These are phyloP conservation scores for Styphnolobium japonicum DNA, from an alignment of 306 rosid genomes.

Conservation along the genomic window DNA sequence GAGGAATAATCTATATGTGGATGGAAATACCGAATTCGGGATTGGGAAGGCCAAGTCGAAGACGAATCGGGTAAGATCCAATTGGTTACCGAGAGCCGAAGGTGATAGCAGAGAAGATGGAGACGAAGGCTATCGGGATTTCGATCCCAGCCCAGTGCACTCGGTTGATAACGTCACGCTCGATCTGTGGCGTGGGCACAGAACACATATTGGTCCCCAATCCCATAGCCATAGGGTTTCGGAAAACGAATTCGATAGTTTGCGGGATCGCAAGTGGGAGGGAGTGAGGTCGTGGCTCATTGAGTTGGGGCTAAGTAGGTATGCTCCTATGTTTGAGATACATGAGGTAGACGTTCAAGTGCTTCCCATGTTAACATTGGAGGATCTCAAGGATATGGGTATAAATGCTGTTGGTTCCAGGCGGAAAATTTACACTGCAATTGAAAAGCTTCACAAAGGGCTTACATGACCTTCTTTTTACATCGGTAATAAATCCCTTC, in stretches of 20 bases:
- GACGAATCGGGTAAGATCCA: slow-evolving; percentile 41
- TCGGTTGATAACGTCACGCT: slow-evolving; percentile 29
- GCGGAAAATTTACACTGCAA: slow-evolving; percentile 64
- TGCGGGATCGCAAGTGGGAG: background rate
- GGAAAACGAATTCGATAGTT: slow-evolving; percentile 21
- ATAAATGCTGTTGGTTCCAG: slow-evolving; percentile 67
- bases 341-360: slow-evolving; percentile 54
- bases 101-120: slow-evolving; percentile 28
- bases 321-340: slow-evolving; percentile 48
- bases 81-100: slow-evolving; percentile 27
- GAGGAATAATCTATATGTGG: slow-evolving; percentile 32
- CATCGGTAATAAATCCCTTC: background rate
- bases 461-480: slow-evolving; percentile 38
- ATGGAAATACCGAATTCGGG: slow-evolving; percentile 32
- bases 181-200: slow-evolving; percentile 30
- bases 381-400: slow-evolving; percentile 77
- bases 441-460: slow-evolving; percentile 73
- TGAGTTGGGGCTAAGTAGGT: slow-evolving; percentile 45
- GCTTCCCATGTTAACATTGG: slow-evolving; percentile 48
- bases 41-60: slow-evolving; percentile 29
- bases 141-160: slow-evolving; percentile 36
- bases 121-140: slow-evolving; percentile 34
- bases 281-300: slow-evolving; percentile 47
- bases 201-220: too few relatives aligned
- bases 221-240: too few relatives aligned